A percentile compares a stretch with the other conserved stretches of the same genome.
Conservation (phyloP, 208 protist species). For the Trypanosoma theileri region DNA sequence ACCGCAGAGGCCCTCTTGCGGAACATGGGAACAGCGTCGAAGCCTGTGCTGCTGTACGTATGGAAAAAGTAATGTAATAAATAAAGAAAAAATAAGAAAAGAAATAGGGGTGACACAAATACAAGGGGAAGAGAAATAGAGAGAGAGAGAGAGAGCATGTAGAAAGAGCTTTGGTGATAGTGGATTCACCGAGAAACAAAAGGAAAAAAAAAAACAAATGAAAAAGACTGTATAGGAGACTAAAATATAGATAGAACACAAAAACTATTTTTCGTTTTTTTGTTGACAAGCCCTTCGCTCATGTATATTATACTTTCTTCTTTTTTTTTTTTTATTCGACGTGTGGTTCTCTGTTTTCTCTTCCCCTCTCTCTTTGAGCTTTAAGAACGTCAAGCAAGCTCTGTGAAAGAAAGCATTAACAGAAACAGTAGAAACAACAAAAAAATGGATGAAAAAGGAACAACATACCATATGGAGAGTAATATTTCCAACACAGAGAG, state of each 20-base stretch:
- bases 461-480: background rate
- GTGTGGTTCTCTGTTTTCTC: background rate
- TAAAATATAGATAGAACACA: too few species aligned
- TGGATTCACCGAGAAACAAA: background rate
- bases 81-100: slow-evolving; percentile 10
- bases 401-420: background rate
- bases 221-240: too few species aligned
- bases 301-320: too few species aligned
- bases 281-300: background rate
- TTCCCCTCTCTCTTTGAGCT: slow-evolving; percentile 15
- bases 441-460: background rate
- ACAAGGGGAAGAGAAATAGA: slow-evolving; percentile 3
- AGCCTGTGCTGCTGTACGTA: background rate
- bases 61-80: slow-evolving; percentile 8
- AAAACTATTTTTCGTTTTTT: too few species aligned
- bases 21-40: slow-evolving; percentile 36
- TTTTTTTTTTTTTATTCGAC: slow-evolving; percentile 5
- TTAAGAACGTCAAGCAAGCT: background rate
- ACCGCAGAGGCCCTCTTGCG: slow-evolving; percentile 31
- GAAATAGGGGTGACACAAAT: slow-evolving; percentile 16
- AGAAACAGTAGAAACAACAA: background rate
- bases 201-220: background rate
- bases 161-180: background rate
- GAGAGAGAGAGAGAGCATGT: slow-evolving; percentile 2
- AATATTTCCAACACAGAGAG: background rate